A percentile compares a stretch with the other conserved stretches of the same genome.
phyloP scores from a whole-genome alignment of 768 basidiomycete species.

The Agaricus sinodeliciosus region DNA sequence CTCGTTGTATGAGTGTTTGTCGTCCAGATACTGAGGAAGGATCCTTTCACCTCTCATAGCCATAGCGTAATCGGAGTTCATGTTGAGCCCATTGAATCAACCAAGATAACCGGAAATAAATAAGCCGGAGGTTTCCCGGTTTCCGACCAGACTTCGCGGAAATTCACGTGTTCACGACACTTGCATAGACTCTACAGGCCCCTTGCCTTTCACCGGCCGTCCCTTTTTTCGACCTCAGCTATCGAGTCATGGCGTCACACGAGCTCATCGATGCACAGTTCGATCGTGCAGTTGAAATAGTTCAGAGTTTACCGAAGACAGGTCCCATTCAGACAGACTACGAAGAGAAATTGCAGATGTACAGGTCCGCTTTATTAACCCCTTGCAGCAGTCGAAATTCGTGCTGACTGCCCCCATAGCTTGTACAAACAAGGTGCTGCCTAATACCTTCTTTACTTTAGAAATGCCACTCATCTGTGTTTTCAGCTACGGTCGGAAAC shows the following conservation, averaged over 20 bases:
- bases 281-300: slow-evolving; percentile 89
- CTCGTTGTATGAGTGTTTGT: background rate
- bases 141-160: background rate
- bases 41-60: background rate
- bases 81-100: no score
- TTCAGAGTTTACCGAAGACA: slow-evolving; percentile 87
- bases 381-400: slow-evolving; percentile 5
- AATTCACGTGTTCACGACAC: background rate
- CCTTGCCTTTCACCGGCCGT: no score
- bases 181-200: background rate
- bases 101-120: background rate
- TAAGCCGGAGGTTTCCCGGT: background rate
- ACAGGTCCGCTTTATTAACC: slow-evolving; percentile 48
- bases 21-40: slow-evolving; percentile 1
- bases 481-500: slow-evolving; percentile 83
- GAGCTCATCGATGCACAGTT: slow-evolving; percentile 80
- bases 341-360: slow-evolving; percentile 92
- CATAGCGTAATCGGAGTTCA: background rate
- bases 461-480: slow-evolving; percentile 3
- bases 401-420: slow-evolving; percentile 30
- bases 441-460: slow-evolving; percentile 1
- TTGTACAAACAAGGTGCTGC: slow-evolving; percentile 86
- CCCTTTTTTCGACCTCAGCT: no score
- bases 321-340: slow-evolving; percentile 95
- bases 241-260: slow-evolving; percentile 46